phyloP scores from a whole-genome alignment of 192 early-diverging fungal genomes.

The Umbelopsis sp. region DNA sequence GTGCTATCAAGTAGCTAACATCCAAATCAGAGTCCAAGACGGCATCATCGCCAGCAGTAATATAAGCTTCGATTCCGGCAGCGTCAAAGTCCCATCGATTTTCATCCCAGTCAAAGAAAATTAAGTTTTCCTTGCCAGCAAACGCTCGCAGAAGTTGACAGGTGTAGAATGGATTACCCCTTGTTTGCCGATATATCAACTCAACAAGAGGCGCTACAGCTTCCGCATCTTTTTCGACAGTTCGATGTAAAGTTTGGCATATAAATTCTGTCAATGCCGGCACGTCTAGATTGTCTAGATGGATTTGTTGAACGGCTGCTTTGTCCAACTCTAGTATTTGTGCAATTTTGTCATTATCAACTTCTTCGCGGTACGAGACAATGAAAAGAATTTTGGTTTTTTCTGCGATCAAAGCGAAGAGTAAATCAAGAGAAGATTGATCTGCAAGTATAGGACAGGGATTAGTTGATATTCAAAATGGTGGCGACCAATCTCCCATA shows the following conservation, averaged over 20 bases:
- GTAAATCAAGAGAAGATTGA: conserved; percentile 33
- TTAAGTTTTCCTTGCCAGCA: conserved; percentile 31
- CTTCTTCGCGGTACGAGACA: conserved; percentile 27
- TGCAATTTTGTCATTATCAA: neutral
- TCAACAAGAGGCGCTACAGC: conserved; percentile 27
- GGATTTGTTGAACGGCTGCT: conserved; percentile 20
- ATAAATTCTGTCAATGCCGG: conserved; percentile 28
- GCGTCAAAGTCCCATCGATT: conserved; percentile 37
- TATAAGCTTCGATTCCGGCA: conserved; percentile 21
- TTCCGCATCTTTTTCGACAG: conserved; percentile 3
- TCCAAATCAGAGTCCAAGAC: conserved; percentile 26
- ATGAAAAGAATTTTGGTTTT: conserved; percentile 27
- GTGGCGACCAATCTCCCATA: neutral
- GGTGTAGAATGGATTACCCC: conserved; percentile 36
- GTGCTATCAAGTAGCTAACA: conserved; percentile 21
- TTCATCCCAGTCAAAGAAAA: conserved; percentile 39
- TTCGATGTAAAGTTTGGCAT: conserved; percentile 24
- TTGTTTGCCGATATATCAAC: conserved; percentile 29
- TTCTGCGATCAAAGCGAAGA: conserved; percentile 24
- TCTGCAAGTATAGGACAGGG: conserved; percentile 2
- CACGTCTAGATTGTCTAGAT: conserved; percentile 25
- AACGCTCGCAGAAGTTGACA: conserved; percentile 23
- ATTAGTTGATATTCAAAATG: neutral
- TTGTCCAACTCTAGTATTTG: conserved; percentile 17
- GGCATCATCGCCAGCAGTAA: conserved; percentile 13